Evolutionary conservation across 305 asterid species (phyloP).

Genomic region (Andrographis paniculata): DNA sequence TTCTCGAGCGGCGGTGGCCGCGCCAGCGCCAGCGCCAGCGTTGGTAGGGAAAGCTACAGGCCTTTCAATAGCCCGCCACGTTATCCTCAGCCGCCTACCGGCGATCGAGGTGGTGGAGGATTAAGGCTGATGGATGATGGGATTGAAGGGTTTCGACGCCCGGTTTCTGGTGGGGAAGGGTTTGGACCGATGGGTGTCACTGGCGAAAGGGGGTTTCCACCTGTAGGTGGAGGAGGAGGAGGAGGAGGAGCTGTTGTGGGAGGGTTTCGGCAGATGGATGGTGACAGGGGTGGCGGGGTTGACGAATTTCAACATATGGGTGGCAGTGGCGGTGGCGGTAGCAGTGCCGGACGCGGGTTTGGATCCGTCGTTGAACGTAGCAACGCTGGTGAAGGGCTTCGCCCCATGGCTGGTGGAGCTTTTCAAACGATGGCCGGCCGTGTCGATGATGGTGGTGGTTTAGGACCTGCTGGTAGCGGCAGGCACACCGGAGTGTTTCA

Average conservation of each 20-base stretch:
- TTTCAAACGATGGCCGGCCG: constrained; percentile 22
- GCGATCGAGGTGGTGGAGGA: constrained; percentile 30
- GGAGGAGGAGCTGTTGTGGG: constrained; percentile 9
- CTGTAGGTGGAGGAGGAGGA: background rate
- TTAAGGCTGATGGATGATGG: constrained; percentile 34
- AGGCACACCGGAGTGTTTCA: constrained; percentile 30
- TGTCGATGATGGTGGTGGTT: constrained; percentile 17
- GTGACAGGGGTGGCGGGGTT: constrained; percentile 17
- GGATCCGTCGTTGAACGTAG: constrained; percentile 15
- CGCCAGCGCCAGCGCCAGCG: constrained; percentile 16
- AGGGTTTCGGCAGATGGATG: constrained; percentile 23
- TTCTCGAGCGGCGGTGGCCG: constrained; percentile 21
- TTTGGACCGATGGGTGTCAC: constrained; percentile 25
- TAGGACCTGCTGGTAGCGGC: constrained; percentile 18
- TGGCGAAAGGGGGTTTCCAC: constrained; percentile 38
- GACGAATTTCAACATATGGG: constrained; percentile 15
- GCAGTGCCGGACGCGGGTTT: constrained; percentile 27
- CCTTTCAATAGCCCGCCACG: constrained; percentile 58
- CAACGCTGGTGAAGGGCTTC: constrained; percentile 20
- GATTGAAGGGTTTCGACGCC: constrained; percentile 35
- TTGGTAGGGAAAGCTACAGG: constrained; percentile 36
- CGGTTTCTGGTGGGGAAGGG: constrained; percentile 23
- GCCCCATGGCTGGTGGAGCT: constrained; percentile 30
- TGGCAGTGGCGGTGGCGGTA: constrained; percentile 13
- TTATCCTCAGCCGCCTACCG: constrained; percentile 30